These are phyloP conservation scores for Suillus tomentosus DNA, from an alignment of 768 basidiomycete genomes.

Conservation along the genomic window DNA sequence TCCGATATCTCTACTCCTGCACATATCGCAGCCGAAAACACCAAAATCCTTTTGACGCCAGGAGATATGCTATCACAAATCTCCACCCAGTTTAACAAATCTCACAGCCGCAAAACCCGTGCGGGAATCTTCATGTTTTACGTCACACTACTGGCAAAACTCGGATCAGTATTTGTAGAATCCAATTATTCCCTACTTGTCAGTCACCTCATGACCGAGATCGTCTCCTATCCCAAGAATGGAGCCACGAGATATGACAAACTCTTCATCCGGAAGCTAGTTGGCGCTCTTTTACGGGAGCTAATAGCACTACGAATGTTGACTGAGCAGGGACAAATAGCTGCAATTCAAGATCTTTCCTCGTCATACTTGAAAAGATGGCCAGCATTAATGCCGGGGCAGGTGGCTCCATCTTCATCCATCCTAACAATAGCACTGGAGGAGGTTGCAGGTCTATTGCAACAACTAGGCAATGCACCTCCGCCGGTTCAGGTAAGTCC, in stretches of 20 bases:
- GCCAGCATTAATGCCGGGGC: conserved; percentile 92
- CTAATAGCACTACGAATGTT: conserved; percentile 87
- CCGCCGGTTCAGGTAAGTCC: conserved; percentile 74
- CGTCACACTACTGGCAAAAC: conserved; percentile 67
- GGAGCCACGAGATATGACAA: conserved; percentile 68
- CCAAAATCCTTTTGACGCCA: conserved; percentile 70
- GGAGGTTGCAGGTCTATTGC: conserved; percentile 84
- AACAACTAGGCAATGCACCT: conserved; percentile 90
- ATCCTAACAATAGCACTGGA: conserved; percentile 74
- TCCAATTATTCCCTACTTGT: conserved; percentile 78
- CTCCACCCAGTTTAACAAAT: conserved; percentile 79
- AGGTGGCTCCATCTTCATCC: conserved; percentile 63
- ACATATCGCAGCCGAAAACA: conserved; percentile 50
- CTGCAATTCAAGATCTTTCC: conserved; percentile 85
- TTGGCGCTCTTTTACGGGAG: conserved; percentile 79
- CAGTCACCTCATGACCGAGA: conserved; percentile 75
- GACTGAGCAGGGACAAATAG: conserved; percentile 92
- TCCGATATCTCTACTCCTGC: conserved; percentile 55
- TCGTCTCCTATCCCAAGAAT: conserved; percentile 63
- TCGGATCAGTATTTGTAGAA: conserved; percentile 82
- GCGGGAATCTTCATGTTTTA: conserved; percentile 92
- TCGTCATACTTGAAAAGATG: conserved; percentile 84
- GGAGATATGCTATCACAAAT: conserved; percentile 83
- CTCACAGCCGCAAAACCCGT: conserved; percentile 67
- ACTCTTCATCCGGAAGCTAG: conserved; percentile 68